A percentile compares a stretch with the other conserved stretches of the same genome.
Conservation (phyloP, 1,139 yeast species). For the Candida tetrigidarum region DNA sequence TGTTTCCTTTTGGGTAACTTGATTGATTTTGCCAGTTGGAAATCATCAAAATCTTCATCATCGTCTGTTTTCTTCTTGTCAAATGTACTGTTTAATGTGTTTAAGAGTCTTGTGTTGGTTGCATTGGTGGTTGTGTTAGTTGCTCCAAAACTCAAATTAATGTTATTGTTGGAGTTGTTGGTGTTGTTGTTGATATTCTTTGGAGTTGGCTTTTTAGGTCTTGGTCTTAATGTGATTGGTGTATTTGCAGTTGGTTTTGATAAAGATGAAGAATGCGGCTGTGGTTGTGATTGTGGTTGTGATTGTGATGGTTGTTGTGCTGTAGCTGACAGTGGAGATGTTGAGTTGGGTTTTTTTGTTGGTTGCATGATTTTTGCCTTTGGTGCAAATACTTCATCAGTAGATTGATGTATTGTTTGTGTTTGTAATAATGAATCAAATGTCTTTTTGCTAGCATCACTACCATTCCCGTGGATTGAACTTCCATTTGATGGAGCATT, state of each 20-base stretch:
- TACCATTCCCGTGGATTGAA: constrained; percentile 3
- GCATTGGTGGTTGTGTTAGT: constrained; percentile 17
- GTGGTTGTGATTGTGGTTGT: too few species aligned
- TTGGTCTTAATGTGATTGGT: constrained; percentile 8
- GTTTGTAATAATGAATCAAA: constrained; percentile 39
- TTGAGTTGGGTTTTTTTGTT: constrained; percentile 9
- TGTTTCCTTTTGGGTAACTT: constrained; percentile 7
- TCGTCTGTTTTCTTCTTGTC: constrained; percentile 15
- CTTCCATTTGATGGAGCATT: constrained; percentile 16
- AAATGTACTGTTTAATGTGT: constrained; percentile 25
- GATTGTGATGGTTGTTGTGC: background rate
- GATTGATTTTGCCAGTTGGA: constrained; percentile 28
- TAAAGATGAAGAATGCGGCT: background rate
- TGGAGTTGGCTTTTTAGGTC: background rate
- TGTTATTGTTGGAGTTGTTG: constrained; percentile 9
- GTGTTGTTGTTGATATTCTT: constrained; percentile 8
- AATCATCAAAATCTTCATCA: constrained; percentile 36
- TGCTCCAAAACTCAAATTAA: constrained; percentile 31
- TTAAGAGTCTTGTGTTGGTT: constrained; percentile 23
- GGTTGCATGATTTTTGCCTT: constrained; percentile 20
- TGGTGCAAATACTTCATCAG: constrained; percentile 17
- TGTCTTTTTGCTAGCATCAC: constrained; percentile 14
- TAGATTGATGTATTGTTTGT: constrained; percentile 30
- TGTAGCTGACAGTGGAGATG: background rate
- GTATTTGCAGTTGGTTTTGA: constrained; percentile 2